Base-by-base conservation (phyloP, 768 basidiomycete species). In the Boletus huronensis region DNA sequence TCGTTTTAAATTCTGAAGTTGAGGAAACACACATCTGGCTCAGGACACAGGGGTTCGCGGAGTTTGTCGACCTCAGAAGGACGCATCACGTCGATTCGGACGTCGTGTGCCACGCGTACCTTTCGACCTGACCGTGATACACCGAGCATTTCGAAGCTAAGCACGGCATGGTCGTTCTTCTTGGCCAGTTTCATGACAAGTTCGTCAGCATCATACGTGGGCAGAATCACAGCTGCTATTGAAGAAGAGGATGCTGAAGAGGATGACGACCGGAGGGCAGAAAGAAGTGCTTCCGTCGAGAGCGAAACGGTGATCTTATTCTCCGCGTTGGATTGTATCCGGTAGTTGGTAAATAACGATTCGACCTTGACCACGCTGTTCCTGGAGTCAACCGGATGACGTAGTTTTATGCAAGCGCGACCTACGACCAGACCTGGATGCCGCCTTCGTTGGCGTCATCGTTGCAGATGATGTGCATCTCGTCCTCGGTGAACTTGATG, bases 151-250 rank as follows among this genome's bases (percentile, higher is more conserved):
- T 89, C 88, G 55, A 93, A 88, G 44, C 80, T 83, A 10, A 93
- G 77, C 32, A 90, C 81, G 1, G 90, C 88, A 36, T 84, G 82
- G 45, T 88, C 84, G 58, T 85, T 84, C 72, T 91, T 91, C 76
- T 95, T 95, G 11, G 91, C 88, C 3, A 94, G 78, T 71, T 88
- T 93, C 79, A 93, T 82, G 48, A 88, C 78, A 32, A 90, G 80
- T 38, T 90, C 84, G 25, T 84, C 84, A 6, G 77, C 74, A 35
- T 83, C 82, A 48, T 78, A 79, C 29, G 66, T 48, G 3, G 69
- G 71, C 1, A 70, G 39, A 32, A 70, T 60, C 3, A 65, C 44
- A 25, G 71, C 65, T 23, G 71, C 69, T 10, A 61, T 25, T 2
- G 68, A 62, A 0, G 78, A 70, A 0, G 79, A 68, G 0, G 75